phyloP scores from a whole-genome alignment of 2,329 filamentous ascomycete genomes.

The Fusarium verrucosum region DNA sequence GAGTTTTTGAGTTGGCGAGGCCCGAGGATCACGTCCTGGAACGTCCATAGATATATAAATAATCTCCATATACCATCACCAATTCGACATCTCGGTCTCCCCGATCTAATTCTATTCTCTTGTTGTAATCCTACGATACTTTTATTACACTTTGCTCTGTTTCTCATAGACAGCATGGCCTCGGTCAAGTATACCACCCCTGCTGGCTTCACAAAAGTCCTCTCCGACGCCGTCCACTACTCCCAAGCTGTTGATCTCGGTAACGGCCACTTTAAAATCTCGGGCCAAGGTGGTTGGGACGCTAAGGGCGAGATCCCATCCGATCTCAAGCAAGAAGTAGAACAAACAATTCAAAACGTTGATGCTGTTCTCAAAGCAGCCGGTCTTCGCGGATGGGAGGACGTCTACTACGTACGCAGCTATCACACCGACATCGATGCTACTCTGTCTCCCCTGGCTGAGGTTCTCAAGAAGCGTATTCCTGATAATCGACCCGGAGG shows the following conservation, averaged over 20 bases:
- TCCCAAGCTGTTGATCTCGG: constrained; percentile 40
- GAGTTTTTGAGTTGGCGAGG: background rate
- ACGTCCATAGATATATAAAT: background rate
- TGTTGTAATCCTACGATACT: background rate
- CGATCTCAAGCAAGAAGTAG: constrained; percentile 20
- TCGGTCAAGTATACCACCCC: constrained; percentile 20
- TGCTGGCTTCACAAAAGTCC: background rate
- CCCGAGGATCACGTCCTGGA: background rate
- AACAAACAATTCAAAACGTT: constrained; percentile 39
- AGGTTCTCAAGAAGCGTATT: constrained; percentile 23
- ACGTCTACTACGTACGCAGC: constrained; percentile 41
- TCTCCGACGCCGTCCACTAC: constrained; percentile 32
- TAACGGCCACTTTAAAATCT: constrained; percentile 39
- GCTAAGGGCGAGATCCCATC: constrained; percentile 26
- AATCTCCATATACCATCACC: background rate
- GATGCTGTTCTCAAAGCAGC: constrained; percentile 37
- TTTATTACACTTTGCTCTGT: background rate
- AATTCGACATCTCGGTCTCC: background rate
- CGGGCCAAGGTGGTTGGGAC: constrained; percentile 40
- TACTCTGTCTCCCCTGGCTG: constrained; percentile 10
- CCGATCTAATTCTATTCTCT: background rate
- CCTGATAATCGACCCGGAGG: constrained; percentile 23
- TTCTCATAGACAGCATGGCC: background rate
- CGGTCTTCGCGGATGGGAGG: constrained; percentile 42
- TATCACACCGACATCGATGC: constrained; percentile 38